Evolutionary conservation across 108 stramenopile species (phyloP).

Genomic region (Nitzschia sp.): DNA sequence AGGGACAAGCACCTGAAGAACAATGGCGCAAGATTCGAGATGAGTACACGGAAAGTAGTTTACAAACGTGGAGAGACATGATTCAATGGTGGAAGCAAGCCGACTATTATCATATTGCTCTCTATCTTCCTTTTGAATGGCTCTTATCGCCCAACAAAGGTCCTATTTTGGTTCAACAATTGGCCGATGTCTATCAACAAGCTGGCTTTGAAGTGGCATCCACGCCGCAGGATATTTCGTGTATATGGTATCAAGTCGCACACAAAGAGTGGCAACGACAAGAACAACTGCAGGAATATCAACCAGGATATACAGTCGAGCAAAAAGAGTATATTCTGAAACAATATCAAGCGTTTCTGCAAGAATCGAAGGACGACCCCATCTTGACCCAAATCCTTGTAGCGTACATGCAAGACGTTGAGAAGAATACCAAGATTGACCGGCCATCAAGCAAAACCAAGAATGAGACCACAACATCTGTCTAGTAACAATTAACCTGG

Average conservation of each 20-base stretch:
- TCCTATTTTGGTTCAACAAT: constrained; percentile 24
- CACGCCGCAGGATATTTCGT: constrained; percentile 36
- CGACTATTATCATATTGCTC: constrained; percentile 39
- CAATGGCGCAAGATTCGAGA: constrained; percentile 59
- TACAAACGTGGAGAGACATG: constrained; percentile 48
- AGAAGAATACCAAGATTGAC: constrained; percentile 11
- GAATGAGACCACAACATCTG: no score
- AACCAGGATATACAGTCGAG: constrained; percentile 36
- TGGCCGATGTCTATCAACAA: constrained; percentile 33
- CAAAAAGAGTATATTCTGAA: constrained; percentile 41
- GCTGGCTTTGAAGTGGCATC: constrained; percentile 54
- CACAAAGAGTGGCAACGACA: constrained; percentile 37
- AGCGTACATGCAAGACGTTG: constrained; percentile 9
- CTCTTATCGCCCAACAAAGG: constrained; percentile 30
- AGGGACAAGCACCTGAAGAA: constrained; percentile 41
- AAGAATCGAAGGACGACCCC: neutral
- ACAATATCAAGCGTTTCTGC: constrained; percentile 11
- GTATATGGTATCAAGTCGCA: constrained; percentile 47
- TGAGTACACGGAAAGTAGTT: constrained; percentile 30
- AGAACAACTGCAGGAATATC: constrained; percentile 39
- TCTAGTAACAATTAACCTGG: no score
- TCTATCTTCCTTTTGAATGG: constrained; percentile 55
- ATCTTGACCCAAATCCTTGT: neutral
- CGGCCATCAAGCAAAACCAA: no score
- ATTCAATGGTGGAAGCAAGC: constrained; percentile 50